Conservation (phyloP, 2,329 filamentous ascomycete genomes). For the Nothophaeocryptopus gaeumannii region DNA sequence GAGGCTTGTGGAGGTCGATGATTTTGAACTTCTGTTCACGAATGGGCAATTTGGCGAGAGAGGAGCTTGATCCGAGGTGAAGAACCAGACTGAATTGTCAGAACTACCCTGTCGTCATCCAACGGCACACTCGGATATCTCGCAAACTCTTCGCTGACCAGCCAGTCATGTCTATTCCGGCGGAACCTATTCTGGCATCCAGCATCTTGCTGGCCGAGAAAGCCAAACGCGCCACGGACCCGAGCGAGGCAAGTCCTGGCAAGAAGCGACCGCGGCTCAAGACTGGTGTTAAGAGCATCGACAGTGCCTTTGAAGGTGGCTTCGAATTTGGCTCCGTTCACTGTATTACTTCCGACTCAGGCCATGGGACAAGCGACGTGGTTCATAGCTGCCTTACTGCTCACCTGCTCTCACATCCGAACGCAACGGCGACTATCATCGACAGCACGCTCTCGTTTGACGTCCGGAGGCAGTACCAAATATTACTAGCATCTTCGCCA, state of each 20-base stretch:
- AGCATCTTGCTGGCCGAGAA: constrained; percentile 8
- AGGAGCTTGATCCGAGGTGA: too few species aligned
- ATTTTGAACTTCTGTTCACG: too few species aligned
- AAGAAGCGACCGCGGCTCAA: constrained; percentile 51
- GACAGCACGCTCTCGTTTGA: constrained; percentile 49
- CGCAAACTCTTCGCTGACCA: not conserved
- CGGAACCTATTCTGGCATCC: constrained; percentile 9
- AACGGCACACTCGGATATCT: too few species aligned
- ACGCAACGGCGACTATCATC: constrained; percentile 41
- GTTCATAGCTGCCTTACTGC: constrained; percentile 37
- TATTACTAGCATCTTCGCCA: constrained; percentile 4
- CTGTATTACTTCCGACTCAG: constrained; percentile 37
- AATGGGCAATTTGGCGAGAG: too few species aligned
- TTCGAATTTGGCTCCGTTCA: constrained; percentile 37
- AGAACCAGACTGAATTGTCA: too few species aligned
- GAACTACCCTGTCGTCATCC: too few species aligned
- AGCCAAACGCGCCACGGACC: too few species aligned
- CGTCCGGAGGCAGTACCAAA: constrained; percentile 32
- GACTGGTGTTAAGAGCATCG: constrained; percentile 28
- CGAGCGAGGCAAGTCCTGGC: too few species aligned
- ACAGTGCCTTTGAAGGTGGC: constrained; percentile 39
- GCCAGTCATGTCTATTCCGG: constrained; percentile 6
- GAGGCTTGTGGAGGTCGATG: too few species aligned
- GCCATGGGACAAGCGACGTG: constrained; percentile 28
- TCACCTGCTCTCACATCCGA: constrained; percentile 36